phyloP scores from a whole-genome alignment of 179 eudicot genomes.

The Beta corolliflora region DNA sequence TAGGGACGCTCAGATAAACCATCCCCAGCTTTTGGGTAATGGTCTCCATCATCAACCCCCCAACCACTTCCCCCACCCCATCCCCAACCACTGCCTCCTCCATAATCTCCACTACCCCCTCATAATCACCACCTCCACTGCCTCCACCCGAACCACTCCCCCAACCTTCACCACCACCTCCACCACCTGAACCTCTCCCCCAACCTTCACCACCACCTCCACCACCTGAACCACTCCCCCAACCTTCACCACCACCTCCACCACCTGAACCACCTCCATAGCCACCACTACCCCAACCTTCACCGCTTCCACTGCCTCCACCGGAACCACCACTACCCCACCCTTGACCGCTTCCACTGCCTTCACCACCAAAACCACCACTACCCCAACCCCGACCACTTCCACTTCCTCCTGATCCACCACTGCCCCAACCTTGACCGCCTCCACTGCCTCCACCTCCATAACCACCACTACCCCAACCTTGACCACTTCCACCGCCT shows the following conservation, averaged over 20 bases:
- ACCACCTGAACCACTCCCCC: neutral
- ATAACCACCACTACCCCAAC: slow-evolving; percentile 1
- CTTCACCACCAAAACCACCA: neutral
- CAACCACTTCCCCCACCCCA: slow-evolving; percentile 5
- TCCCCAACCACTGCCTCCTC: slow-evolving; percentile 21
- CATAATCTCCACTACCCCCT: neutral
- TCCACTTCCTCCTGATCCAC: slow-evolving; percentile 5
- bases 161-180: neutral
- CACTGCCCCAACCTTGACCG: slow-evolving; percentile 6
- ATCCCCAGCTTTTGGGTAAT: neutral
- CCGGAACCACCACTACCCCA: slow-evolving; percentile 7
- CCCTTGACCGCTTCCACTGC: neutral
- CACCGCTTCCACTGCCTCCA: slow-evolving; percentile 7
- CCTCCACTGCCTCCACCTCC: neutral
- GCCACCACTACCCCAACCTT: slow-evolving; percentile 2
- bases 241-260: neutral
- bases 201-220: slow-evolving; percentile 2
- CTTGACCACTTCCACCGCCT: slow-evolving; percentile 14
- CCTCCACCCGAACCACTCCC: slow-evolving; percentile 9
- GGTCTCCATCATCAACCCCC: slow-evolving; percentile 8
- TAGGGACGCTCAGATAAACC: slow-evolving; percentile 1
- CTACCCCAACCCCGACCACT: slow-evolving; percentile 15
- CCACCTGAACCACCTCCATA: slow-evolving; percentile 2
- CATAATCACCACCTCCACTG: neutral
- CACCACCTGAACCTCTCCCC: neutral